phyloP scores from a whole-genome alignment of 805 yeast species.

The Myxozyma melibiosi region DNA sequence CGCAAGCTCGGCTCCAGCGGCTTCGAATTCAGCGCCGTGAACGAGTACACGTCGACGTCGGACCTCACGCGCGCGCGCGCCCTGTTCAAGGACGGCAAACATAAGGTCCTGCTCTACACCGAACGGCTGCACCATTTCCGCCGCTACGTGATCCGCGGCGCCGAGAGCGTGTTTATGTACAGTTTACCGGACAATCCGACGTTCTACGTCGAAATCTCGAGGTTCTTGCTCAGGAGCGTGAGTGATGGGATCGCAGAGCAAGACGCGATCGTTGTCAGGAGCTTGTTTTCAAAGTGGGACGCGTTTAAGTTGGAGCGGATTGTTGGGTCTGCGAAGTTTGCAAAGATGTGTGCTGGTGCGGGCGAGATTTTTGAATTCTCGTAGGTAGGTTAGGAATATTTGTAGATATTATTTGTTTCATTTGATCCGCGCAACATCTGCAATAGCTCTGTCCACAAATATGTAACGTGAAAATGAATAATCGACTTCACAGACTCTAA shows the following conservation, averaged over 20 bases:
- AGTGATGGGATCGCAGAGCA: constrained; percentile 52
- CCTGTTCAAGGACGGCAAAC: constrained; percentile 62
- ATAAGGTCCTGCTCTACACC: constrained; percentile 79
- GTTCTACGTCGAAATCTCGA: constrained; percentile 75
- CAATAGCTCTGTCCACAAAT: neutral
- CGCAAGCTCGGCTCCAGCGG: constrained; percentile 63
- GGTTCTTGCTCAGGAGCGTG: constrained; percentile 60
- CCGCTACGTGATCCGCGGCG: constrained; percentile 82
- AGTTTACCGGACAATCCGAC: constrained; percentile 82
- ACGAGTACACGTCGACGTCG: constrained; percentile 76
- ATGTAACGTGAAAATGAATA: too few relatives aligned
- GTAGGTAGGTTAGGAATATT: neutral
- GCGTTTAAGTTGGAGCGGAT: constrained; percentile 74
- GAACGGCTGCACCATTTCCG: constrained; percentile 93
- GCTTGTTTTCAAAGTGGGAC: constrained; percentile 78
- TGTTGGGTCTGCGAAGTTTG: constrained; percentile 76
- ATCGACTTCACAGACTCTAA: too few relatives aligned
- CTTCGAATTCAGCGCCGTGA: constrained; percentile 44
- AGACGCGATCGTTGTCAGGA: constrained; percentile 56
- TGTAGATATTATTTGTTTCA: neutral
- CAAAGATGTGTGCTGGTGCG: constrained; percentile 65
- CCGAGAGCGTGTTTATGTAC: constrained; percentile 77
- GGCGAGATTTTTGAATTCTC: constrained; percentile 77
- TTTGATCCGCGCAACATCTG: neutral
- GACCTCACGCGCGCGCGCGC: constrained; percentile 72